Conservation (phyloP, 1,284 basidiomycete genomes). For the Pyrrhoderma noxium region DNA sequence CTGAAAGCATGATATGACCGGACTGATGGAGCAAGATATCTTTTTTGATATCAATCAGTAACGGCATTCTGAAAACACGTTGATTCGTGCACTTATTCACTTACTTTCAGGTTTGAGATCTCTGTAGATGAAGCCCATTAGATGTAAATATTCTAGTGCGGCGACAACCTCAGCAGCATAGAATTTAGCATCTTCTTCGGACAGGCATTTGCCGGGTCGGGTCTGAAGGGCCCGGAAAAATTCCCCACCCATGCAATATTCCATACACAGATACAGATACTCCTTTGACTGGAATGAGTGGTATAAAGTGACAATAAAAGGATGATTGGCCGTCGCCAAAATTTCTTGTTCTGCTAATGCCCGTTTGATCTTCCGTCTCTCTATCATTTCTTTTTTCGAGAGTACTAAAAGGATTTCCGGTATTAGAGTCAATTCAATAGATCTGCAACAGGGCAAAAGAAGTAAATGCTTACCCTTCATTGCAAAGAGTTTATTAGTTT, state of each 20-base stretch:
- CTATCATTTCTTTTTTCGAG: constrained; percentile 97
- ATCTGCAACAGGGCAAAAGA: constrained; percentile 6
- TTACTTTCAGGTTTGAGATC: constrained; percentile 99
- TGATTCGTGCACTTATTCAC: neutral
- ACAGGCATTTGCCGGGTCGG: constrained; percentile 90
- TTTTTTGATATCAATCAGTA: constrained; percentile 28
- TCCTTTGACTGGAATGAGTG: constrained; percentile 98
- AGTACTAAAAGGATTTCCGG: constrained; percentile 51
- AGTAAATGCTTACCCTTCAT: constrained; percentile 79
- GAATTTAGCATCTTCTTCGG: constrained; percentile 93
- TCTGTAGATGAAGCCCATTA: constrained; percentile 99
- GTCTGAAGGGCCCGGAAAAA: constrained; percentile 97
- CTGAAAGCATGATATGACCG: constrained; percentile 98
- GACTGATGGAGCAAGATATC: constrained; percentile 98
- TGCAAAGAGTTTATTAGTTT: constrained; percentile 85
- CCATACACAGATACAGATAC: constrained; percentile 97
- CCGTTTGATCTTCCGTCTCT: constrained; percentile 96
- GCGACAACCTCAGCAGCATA: constrained; percentile 99
- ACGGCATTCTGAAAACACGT: neutral
- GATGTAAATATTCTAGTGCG: constrained; percentile 95
- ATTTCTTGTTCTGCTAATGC: constrained; percentile 97
- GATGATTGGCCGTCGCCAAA: constrained; percentile 91
- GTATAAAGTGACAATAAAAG: constrained; percentile 95
- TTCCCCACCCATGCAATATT: constrained; percentile 99
- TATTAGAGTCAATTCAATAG: constrained; percentile 6